phyloP scores from a whole-genome alignment of 2,329 filamentous ascomycete genomes.

The Harringtonia lauricola region DNA sequence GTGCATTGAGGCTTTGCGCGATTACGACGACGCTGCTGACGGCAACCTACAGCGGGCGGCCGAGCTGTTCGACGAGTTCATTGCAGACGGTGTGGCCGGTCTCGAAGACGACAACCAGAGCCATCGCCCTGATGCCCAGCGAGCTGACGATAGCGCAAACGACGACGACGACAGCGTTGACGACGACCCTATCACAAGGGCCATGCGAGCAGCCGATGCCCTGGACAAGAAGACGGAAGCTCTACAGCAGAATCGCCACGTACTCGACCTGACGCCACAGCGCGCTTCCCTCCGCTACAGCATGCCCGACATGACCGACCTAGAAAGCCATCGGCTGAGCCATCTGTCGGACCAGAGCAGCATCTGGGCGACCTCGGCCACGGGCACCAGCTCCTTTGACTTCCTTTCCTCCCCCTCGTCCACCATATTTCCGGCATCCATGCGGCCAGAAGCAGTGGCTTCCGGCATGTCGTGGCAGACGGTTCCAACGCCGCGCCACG shows the following conservation, averaged over 20 bases:
- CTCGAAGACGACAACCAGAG: slow-evolving; percentile 11
- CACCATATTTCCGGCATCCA: background rate
- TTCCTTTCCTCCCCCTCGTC: background rate
- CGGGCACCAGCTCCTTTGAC: background rate
- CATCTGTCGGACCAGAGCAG: slow-evolving; percentile 11
- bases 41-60: slow-evolving; percentile 37
- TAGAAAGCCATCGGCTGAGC: slow-evolving; percentile 1
- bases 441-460: background rate
- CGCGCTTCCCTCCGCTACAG: too few relatives aligned
- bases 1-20: slow-evolving; percentile 43
- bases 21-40: slow-evolving; percentile 28
- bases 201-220: slow-evolving; percentile 48
- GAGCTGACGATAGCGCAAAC: background rate
- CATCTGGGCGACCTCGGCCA: background rate
- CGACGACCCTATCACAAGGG: slow-evolving; percentile 39
- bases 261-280: slow-evolving; percentile 33
- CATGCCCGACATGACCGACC: background rate
- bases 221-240: slow-evolving; percentile 44
- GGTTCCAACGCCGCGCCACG: too few relatives aligned
- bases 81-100: slow-evolving; percentile 36
- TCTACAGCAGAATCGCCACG: slow-evolving; percentile 35
- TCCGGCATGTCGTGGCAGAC: too few relatives aligned
- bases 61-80: slow-evolving; percentile 36
- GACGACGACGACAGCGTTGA: slow-evolving; percentile 7
- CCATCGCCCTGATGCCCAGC: background rate